Evolutionary conservation across 306 rosid species (phyloP).

Genomic region (Prunus dulcis): DNA sequence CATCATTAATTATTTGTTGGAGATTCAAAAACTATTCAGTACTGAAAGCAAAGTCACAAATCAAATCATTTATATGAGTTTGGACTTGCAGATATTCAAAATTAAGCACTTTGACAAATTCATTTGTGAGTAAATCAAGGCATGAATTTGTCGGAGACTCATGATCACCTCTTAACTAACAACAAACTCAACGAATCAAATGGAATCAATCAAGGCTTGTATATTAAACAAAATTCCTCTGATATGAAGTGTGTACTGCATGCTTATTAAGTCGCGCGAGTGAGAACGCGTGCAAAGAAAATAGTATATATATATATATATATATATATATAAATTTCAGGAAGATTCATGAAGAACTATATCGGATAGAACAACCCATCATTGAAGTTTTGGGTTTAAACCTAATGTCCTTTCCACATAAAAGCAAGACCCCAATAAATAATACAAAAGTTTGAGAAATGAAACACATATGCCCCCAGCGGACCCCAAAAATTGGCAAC

Average conservation of each 20-base stretch:
- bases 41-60: background rate
- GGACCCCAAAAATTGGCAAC: conserved; percentile 24
- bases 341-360: conserved; percentile 16
- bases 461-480: conserved; percentile 15
- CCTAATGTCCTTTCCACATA: conserved; percentile 10
- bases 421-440: conserved; percentile 4
- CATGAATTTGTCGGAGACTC: conserved; percentile 30
- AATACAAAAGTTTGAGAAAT: conserved; percentile 2
- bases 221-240: background rate
- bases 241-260: background rate
- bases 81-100: conserved; percentile 5
- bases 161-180: conserved; percentile 21
- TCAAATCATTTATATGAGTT: background rate
- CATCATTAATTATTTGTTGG: conserved; percentile 41
- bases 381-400: conserved; percentile 9
- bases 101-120: background rate
- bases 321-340: conserved; percentile 17
- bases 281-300: too few relatives aligned
- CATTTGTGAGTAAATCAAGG: conserved; percentile 22
- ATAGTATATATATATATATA: background rate
- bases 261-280: too few relatives aligned
- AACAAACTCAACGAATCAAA: background rate
- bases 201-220: background rate
- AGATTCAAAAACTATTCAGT: conserved; percentile 21
- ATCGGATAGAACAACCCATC: background rate